Conservation (phyloP, 176 grass and related monocot species). For the Rhynchospora tenuis region DNA sequence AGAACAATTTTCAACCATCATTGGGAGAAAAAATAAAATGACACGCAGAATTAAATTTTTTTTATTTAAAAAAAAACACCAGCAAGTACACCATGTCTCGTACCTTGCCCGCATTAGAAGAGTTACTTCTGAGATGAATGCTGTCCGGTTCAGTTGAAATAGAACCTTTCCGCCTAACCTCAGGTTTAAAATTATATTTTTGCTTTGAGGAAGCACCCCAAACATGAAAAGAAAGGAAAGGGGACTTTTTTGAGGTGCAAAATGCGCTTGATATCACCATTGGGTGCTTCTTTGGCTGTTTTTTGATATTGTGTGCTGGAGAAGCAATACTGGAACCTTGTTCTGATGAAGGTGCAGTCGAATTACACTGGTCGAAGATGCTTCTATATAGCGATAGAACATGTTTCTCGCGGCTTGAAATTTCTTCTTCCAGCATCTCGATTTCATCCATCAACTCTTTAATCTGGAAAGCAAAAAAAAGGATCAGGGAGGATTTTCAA, state of each 20-base stretch:
- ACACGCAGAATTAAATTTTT: background rate
- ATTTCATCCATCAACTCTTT: conserved; percentile 76
- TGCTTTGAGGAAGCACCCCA: conserved; percentile 39
- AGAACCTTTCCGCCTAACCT: conserved; percentile 39
- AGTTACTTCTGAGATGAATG: conserved; percentile 27
- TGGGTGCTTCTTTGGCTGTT: conserved; percentile 41
- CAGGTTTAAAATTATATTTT: conserved; percentile 41
- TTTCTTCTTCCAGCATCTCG: conserved; percentile 86
- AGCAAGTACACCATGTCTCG: background rate
- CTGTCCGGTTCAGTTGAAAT: conserved; percentile 37
- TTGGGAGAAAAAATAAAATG: background rate
- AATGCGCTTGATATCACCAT: conserved; percentile 75
- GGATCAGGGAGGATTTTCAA: background rate
- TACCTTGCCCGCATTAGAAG: conserved; percentile 48
- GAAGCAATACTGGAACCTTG: conserved; percentile 74
- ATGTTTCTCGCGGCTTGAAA: conserved; percentile 68
- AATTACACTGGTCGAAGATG: conserved; percentile 80
- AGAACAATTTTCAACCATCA: background rate
- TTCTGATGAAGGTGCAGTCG: conserved; percentile 40
- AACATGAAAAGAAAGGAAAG: conserved; percentile 57
- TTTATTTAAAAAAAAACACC: background rate
- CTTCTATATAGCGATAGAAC: conserved; percentile 88
- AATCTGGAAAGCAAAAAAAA: conserved; percentile 37
- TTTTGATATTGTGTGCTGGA: conserved; percentile 45
- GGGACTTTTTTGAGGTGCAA: conserved; percentile 82